Evolutionary conservation across 768 basidiomycete genomes (phyloP).

Genomic region (Boletellus emodensis): DNA sequence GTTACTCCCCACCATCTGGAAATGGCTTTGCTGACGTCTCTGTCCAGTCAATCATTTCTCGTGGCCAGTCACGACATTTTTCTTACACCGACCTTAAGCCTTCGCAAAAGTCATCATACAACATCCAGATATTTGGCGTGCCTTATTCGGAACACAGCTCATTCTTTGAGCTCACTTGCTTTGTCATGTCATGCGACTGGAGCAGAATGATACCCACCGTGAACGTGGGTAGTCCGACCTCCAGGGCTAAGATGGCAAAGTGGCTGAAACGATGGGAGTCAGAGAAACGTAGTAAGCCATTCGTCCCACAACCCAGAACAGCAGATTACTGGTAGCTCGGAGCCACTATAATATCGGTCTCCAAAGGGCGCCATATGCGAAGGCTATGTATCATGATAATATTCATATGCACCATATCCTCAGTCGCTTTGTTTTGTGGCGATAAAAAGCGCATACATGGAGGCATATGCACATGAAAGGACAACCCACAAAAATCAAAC

Average conservation of each 20-base stretch:
- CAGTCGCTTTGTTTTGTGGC: conserved; percentile 19
- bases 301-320: conserved; percentile 35
- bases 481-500: conserved; percentile 4
- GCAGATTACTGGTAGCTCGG: conserved; percentile 44
- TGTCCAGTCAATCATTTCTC: conserved; percentile 64
- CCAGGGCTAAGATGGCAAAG: conserved; percentile 78
- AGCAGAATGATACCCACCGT: conserved; percentile 93
- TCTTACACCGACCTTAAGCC: conserved; percentile 64
- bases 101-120: conserved; percentile 64
- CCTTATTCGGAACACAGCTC: conserved; percentile 96
- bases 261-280: conserved; percentile 91
- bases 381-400: background rate
- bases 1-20: conserved; percentile 65
- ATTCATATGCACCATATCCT: conserved; percentile 15
- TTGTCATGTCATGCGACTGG: conserved; percentile 86
- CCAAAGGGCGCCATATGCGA: too few species aligned
- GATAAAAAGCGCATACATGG: conserved; percentile 19
- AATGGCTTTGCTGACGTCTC: conserved; percentile 55
- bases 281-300: conserved; percentile 56
- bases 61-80: conserved; percentile 64
- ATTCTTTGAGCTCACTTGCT: conserved; percentile 93
- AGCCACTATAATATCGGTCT: background rate
- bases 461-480: conserved; percentile 10
- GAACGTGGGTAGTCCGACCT: conserved; percentile 70
- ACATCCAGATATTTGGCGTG: conserved; percentile 73